Base-by-base conservation (phyloP, 768 basidiomycete genomes). In the Ramaria sp. region DNA sequence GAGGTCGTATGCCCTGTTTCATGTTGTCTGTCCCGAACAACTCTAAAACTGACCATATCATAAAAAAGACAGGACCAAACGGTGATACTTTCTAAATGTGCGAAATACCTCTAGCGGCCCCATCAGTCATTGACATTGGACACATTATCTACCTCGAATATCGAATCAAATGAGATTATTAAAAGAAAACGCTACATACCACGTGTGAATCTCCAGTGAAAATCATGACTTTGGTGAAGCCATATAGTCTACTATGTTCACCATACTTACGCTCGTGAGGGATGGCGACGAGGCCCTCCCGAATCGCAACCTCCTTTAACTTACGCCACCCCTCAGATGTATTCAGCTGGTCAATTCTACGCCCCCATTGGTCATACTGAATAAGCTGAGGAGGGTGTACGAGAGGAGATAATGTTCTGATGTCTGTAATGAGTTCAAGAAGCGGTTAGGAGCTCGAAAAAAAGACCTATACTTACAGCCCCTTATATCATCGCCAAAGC, bases 121-220 rank as follows among this genome's bases (percentile, higher is more conserved):
- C 87, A 63, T 90, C 87, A 0, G 85, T 83, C 88, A 90, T 89
- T 36, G 79, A 79, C 55, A 86, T 65, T 0, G 88, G 88, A 55
- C 86, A 89, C 56, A 81, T 77, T 8, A 83, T 72, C 80, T 84
- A 44, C n/a, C n/a, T n/a, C n/a, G n/a, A n/a, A n/a, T n/a, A n/a
- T n/a, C n/a, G 18, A 3, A 30, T n/a, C 13, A 34, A 28, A 38
- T 25, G 2, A 15, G 16, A 42, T 44, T 15, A 38, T 38, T 20
- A 27, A 15, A 38, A 20, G 7, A 12, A 42, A 20, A 22, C 25
- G 51, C 15, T 3, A 66, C 73, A 28, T 49, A 82, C 82, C 66
- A 77, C 78, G 62, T 83, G 79, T 22, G 73, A 71, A 63, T 88
- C 85, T 5, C 79, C 83, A 8, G 71, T 72, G 65, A 82, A 74